phyloP scores from a whole-genome alignment of 2,329 filamentous ascomycete genomes.

The Trichoderma sp. region DNA sequence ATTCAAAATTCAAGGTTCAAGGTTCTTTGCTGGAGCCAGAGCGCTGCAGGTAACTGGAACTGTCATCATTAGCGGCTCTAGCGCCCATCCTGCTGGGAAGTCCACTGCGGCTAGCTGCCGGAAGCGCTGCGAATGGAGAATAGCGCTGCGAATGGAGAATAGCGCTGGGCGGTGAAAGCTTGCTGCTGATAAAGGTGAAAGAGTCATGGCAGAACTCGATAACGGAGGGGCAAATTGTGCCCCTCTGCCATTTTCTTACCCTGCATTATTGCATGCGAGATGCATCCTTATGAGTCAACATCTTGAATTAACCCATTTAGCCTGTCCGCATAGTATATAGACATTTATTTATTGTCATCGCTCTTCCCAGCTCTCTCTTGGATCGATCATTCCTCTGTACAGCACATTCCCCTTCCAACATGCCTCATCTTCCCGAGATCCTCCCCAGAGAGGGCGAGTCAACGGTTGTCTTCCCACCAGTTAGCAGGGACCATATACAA shows the following conservation, averaged over 20 bases:
- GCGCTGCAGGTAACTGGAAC: neutral
- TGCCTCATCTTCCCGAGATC: constrained; percentile 39
- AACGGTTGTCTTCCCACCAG: constrained; percentile 71
- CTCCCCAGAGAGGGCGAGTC: constrained; percentile 25
- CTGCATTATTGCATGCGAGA: neutral
- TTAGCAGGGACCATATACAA: constrained; percentile 83
- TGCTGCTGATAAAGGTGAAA: constrained; percentile 14
- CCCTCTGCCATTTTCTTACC: constrained; percentile 6
- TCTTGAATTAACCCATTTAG: neutral
- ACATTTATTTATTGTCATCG: neutral
- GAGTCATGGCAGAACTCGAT: constrained; percentile 31
- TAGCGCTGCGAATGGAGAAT: neutral
- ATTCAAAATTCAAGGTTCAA: neutral
- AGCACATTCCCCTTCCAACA: constrained; percentile 24
- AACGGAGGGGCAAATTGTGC: constrained; percentile 26
- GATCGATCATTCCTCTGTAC: neutral
- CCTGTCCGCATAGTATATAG: neutral
- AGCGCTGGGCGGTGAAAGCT: constrained; percentile 1
- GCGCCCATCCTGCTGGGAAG: neutral
- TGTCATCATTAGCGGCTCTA: constrained; percentile 4
- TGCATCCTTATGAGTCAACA: constrained; percentile 9
- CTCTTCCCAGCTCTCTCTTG: neutral
- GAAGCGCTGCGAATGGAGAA: neutral
- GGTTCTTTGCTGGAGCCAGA: neutral
- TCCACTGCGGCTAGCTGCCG: neutral